These are phyloP conservation scores for Pythium dissimile DNA, from an alignment of 352 stramenopile genomes.

Conservation along the genomic window DNA sequence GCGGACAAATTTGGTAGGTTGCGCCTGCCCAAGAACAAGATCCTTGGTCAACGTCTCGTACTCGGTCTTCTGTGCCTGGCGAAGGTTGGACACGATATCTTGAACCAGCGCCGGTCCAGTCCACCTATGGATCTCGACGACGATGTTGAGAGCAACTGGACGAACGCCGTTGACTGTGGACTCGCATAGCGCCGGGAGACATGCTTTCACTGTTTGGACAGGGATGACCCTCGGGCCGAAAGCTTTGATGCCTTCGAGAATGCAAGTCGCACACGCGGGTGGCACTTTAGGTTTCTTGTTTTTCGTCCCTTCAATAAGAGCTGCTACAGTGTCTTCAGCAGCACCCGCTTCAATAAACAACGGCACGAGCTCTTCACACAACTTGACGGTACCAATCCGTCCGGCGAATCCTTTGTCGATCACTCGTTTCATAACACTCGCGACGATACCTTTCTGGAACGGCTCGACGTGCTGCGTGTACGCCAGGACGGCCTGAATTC, in stretches of 20 bases:
- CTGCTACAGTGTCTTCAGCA: constrained; percentile 65
- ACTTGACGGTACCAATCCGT: constrained; percentile 67
- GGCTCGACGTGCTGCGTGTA: constrained; percentile 63
- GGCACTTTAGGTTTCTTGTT: constrained; percentile 88
- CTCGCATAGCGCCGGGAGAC: constrained; percentile 67
- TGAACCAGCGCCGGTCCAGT: constrained; percentile 67
- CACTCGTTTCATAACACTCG: constrained; percentile 67
- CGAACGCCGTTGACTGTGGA: constrained; percentile 81
- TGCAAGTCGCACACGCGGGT: constrained; percentile 58
- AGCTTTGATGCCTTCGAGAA: constrained; percentile 69
- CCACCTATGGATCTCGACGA: constrained; percentile 83
- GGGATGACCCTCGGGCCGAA: constrained; percentile 78
- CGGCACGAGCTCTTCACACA: constrained; percentile 73
- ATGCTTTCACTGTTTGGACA: constrained; percentile 62
- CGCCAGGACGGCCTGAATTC: constrained; percentile 64
- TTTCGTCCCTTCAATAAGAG: constrained; percentile 79
- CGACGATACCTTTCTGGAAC: constrained; percentile 68
- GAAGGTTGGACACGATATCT: constrained; percentile 77
- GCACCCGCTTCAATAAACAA: constrained; percentile 74
- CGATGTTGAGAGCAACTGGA: constrained; percentile 69
- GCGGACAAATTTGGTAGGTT: constrained; percentile 64
- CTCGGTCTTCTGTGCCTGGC: constrained; percentile 80
- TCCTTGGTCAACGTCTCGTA: constrained; percentile 80
- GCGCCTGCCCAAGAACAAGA: constrained; percentile 55
- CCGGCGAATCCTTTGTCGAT: constrained; percentile 84